phyloP scores from a whole-genome alignment of 2,329 filamentous ascomycete species.

The Sordariomycetes sp. region DNA sequence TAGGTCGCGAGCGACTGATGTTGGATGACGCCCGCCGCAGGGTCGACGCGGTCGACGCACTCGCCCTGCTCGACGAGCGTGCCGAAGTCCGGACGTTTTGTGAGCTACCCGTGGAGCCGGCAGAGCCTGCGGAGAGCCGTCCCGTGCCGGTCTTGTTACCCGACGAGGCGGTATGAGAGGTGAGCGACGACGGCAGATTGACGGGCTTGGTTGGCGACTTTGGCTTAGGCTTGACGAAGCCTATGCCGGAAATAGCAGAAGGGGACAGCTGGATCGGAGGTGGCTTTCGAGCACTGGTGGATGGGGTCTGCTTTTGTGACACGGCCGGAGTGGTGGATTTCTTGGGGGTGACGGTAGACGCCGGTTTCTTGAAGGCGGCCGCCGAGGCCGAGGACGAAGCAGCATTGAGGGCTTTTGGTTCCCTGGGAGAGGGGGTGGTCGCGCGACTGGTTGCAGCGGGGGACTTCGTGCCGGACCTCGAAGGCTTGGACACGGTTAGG shows the following conservation, averaged over 20 bases:
- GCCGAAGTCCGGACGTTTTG: constrained; percentile 15
- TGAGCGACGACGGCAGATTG: constrained; percentile 55
- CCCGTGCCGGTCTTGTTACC: constrained; percentile 41
- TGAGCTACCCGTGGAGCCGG: background rate
- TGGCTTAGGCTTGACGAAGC: constrained; percentile 46
- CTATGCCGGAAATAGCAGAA: constrained; percentile 18
- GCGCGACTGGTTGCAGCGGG: constrained; percentile 25
- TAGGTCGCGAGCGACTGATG: constrained; percentile 33
- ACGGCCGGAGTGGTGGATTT: constrained; percentile 13
- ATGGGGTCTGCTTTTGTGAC: constrained; percentile 17
- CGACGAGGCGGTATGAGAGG: constrained; percentile 59
- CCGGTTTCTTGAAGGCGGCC: constrained; percentile 21
- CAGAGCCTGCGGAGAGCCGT: background rate
- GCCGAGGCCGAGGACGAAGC: background rate
- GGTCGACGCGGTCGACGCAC: constrained; percentile 20
- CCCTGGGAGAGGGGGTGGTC: constrained; percentile 16
- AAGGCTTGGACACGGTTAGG: constrained; percentile 14
- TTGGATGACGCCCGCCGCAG: constrained; percentile 33
- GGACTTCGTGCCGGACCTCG: constrained; percentile 21
- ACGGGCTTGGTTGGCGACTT: constrained; percentile 62
- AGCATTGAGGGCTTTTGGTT: background rate
- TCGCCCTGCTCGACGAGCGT: constrained; percentile 36
- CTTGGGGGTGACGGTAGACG: constrained; percentile 16
- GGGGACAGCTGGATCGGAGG: constrained; percentile 27
- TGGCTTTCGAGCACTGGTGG: constrained; percentile 29